A percentile compares a stretch with the other conserved stretches of the same genome.
phyloP scores from a whole-genome alignment of 2,329 filamentous ascomycete species.

The Chaetomiaceae sp. region DNA sequence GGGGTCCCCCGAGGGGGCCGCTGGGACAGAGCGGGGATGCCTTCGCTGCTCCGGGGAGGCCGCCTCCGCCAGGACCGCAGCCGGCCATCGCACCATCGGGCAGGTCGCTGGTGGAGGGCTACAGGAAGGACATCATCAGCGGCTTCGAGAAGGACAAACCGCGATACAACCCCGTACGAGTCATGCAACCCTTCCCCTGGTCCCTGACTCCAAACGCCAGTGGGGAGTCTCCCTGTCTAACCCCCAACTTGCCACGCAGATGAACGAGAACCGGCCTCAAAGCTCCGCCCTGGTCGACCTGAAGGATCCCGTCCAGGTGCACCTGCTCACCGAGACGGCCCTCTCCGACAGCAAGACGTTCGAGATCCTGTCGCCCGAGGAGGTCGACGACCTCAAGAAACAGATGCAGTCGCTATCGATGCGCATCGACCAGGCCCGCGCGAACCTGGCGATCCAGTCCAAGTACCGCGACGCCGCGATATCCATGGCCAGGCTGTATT shows the following conservation, averaged over 20 bases:
- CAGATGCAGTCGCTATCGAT: slow-evolving; percentile 67
- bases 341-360: slow-evolving; percentile 82
- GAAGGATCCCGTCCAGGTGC: slow-evolving; percentile 74
- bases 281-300: slow-evolving; percentile 56
- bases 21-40: slow-evolving; percentile 23
- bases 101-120: slow-evolving; percentile 54
- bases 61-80: slow-evolving; percentile 29
- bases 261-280: slow-evolving; percentile 47
- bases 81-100: slow-evolving; percentile 36
- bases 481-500: slow-evolving; percentile 78
- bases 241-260: slow-evolving; percentile 32
- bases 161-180: slow-evolving; percentile 55
- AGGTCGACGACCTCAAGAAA: slow-evolving; percentile 88
- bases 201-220: neutral
- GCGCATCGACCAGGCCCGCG: slow-evolving; percentile 74
- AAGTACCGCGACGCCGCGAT: slow-evolving; percentile 92
- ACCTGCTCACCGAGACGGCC: slow-evolving; percentile 89
- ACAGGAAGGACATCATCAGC: slow-evolving; percentile 50
- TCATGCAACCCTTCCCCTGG: neutral
- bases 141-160: slow-evolving; percentile 51
- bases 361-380: slow-evolving; percentile 82
- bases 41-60: slow-evolving; percentile 29
- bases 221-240: slow-evolving; percentile 6
- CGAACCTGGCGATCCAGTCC: slow-evolving; percentile 81
- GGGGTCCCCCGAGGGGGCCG: slow-evolving; percentile 10